Evolutionary conservation across 1,139 yeast genomes (phyloP).

Genomic region (Kurtzmaniella quercitrusa): DNA sequence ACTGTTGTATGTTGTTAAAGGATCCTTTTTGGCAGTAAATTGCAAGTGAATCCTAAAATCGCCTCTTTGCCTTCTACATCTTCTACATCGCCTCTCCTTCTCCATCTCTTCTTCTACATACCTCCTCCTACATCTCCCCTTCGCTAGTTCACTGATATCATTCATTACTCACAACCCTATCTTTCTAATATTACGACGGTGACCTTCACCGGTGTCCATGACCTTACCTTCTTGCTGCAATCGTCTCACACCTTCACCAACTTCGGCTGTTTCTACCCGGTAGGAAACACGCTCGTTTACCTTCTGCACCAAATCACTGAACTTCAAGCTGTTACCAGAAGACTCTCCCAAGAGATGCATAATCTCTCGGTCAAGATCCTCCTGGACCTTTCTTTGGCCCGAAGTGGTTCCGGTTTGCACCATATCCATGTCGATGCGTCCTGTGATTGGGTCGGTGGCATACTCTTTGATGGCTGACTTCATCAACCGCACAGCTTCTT

Average conservation of each 20-base stretch:
- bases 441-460: constrained; percentile 96
- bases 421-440: constrained; percentile 94
- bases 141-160: not conserved
- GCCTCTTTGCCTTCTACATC: no score
- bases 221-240: constrained; percentile 75
- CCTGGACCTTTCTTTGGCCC: constrained; percentile 76
- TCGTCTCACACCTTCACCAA: constrained; percentile 63
- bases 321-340: constrained; percentile 39
- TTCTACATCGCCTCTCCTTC: no score
- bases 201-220: constrained; percentile 69
- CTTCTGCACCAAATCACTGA: constrained; percentile 56
- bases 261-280: constrained; percentile 66
- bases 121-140: not conserved
- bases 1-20: no score
- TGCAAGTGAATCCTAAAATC: no score
- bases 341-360: constrained; percentile 42
- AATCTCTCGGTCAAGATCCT: constrained; percentile 65
- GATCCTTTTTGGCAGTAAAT: no score
- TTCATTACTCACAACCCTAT: constrained; percentile 14
- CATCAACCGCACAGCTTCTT: constrained; percentile 89
- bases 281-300: constrained; percentile 68
- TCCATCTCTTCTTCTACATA: not conserved
- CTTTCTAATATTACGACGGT: constrained; percentile 60
- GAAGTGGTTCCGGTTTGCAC: constrained; percentile 94
- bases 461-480: constrained; percentile 94